Conservation (phyloP, 306 rosid species). For the Luffa acutangula region DNA sequence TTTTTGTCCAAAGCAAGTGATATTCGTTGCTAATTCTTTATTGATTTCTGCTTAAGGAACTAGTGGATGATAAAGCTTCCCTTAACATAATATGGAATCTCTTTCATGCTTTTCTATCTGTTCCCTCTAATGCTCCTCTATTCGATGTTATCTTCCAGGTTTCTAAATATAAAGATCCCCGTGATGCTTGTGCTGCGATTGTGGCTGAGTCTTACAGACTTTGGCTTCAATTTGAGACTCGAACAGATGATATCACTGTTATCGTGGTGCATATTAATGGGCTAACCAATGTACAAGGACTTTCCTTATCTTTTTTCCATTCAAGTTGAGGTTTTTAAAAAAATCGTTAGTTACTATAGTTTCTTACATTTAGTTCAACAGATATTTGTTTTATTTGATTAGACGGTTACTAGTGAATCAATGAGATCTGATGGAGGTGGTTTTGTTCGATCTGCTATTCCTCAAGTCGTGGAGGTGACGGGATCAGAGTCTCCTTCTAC, state of each 20-base stretch:
- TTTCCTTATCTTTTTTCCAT: neutral
- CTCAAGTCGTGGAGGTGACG: conserved; percentile 84
- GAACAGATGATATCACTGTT: conserved; percentile 96
- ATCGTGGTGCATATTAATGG: conserved; percentile 88
- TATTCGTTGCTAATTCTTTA: neutral
- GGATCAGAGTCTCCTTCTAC: conserved; percentile 93
- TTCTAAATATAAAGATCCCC: conserved; percentile 81
- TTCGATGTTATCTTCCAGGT: conserved; percentile 40
- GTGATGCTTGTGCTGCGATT: conserved; percentile 98
- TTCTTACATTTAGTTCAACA: neutral
- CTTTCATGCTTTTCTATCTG: neutral
- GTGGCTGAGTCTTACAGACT: conserved; percentile 96
- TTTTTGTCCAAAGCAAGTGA: neutral
- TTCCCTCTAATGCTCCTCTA: conserved; percentile 2
- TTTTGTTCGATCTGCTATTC: conserved; percentile 28
- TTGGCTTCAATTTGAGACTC: conserved; percentile 97
- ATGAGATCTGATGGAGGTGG: conserved; percentile 25
- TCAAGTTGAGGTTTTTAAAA: neutral
- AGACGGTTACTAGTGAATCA: conserved; percentile 52
- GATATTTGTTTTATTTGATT: conserved; percentile 15
- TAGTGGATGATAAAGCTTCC: neutral
- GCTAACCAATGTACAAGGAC: conserved; percentile 52
- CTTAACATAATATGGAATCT: neutral
- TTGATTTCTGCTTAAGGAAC: neutral
- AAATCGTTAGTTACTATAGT: neutral